Conservation (phyloP, 805 yeast species). For the Kodamaea restingae region DNA sequence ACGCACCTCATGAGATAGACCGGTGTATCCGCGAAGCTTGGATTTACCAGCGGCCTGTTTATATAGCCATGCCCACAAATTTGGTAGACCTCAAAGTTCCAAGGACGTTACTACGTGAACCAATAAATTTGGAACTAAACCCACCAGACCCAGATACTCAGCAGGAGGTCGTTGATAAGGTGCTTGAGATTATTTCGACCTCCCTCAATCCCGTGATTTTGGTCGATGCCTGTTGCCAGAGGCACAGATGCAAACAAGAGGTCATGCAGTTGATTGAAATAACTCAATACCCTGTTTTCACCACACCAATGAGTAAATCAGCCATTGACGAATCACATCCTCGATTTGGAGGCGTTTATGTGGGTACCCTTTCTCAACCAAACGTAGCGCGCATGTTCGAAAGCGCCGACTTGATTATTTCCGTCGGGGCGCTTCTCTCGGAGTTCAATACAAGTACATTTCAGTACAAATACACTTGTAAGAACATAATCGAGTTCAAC, state of each 20-base stretch:
- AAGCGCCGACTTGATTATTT: constrained; percentile 19
- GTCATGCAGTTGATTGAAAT: constrained; percentile 15
- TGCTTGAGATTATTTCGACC: constrained; percentile 6
- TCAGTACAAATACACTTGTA: constrained; percentile 18
- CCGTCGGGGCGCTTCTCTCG: constrained; percentile 21
- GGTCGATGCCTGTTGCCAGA: constrained; percentile 20
- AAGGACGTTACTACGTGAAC: constrained; percentile 8
- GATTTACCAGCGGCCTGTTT: constrained; percentile 15
- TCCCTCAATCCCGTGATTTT: constrained; percentile 19
- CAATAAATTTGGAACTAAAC: constrained; percentile 13
- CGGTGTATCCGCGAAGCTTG: constrained; percentile 16
- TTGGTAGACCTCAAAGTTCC: constrained; percentile 15
- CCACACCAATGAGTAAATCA: constrained; percentile 25
- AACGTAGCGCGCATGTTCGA: constrained; percentile 19
- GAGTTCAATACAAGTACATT: constrained; percentile 24
- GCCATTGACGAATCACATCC: constrained; percentile 18
- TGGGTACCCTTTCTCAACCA: constrained; percentile 22
- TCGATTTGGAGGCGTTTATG: constrained; percentile 21
- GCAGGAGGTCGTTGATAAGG: constrained; percentile 12
- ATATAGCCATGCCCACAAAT: constrained; percentile 15
- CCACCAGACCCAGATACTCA: constrained; percentile 13
- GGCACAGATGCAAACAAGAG: constrained; percentile 18
- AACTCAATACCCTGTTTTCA: constrained; percentile 17
- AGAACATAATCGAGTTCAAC: constrained; percentile 22
- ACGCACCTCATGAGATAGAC: constrained; percentile 14